Conservation (phyloP, 805 yeast genomes). For the Zygoascus flipseniorum region DNA sequence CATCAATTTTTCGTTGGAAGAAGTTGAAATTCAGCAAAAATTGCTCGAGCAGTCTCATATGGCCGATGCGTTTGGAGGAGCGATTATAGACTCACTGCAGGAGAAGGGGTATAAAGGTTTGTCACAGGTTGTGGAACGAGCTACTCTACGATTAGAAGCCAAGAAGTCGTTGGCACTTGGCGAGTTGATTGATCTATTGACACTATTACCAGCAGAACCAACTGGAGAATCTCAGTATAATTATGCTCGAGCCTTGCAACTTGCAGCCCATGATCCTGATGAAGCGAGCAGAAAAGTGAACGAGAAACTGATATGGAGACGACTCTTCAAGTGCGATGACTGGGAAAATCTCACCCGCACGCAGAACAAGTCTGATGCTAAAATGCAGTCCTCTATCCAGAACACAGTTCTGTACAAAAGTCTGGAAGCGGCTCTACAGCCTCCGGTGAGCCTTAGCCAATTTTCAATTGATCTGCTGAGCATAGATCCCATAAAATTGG, state of each 20-base stretch:
- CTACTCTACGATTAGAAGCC: conserved; percentile 28
- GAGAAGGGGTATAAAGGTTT: conserved; percentile 17
- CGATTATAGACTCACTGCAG: background rate
- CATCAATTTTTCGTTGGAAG: conserved; percentile 43
- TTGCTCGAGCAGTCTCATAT: conserved; percentile 5
- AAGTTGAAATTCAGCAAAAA: conserved; percentile 41
- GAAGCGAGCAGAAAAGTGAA: conserved; percentile 24
- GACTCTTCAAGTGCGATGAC: conserved; percentile 44
- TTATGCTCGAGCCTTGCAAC: conserved; percentile 41
- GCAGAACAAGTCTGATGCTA: conserved; percentile 35
- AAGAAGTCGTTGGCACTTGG: conserved; percentile 33
- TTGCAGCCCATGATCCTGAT: conserved; percentile 30
- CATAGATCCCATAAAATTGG: background rate
- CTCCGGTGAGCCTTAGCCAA: background rate
- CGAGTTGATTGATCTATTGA: conserved; percentile 46
- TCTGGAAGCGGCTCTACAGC: conserved; percentile 14
- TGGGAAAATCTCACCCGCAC: conserved; percentile 37
- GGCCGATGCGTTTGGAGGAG: background rate
- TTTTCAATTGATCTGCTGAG: background rate
- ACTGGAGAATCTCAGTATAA: conserved; percentile 19
- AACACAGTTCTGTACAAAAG: conserved; percentile 41
- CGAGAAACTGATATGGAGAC: conserved; percentile 45
- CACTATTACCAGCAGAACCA: conserved; percentile 30
- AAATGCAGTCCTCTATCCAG: conserved; percentile 31
- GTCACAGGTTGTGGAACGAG: conserved; percentile 21